These are phyloP conservation scores for Erodium trifolium DNA, from an alignment of 441 rosid species.

Conservation along the genomic window DNA sequence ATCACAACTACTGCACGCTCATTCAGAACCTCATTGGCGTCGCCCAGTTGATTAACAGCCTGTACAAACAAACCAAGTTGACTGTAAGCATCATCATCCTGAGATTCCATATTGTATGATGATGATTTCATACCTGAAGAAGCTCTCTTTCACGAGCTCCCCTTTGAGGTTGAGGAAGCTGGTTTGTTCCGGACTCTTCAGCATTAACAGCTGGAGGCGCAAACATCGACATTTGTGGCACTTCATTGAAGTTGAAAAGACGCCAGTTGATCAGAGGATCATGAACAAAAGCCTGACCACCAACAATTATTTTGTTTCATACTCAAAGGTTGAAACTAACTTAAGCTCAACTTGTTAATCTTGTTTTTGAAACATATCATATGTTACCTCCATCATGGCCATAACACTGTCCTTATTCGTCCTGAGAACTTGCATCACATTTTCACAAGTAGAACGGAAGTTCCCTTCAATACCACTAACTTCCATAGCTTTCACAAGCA, in stretches of 20 bases:
- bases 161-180: slow-evolving; percentile 87
- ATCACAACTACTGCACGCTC: slow-evolving; percentile 93
- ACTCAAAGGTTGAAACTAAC: not conserved
- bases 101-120: not conserved
- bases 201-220: slow-evolving; percentile 53
- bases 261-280: slow-evolving; percentile 99
- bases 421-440: slow-evolving; percentile 99
- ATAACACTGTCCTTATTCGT: slow-evolving; percentile 87
- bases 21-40: slow-evolving; percentile 93
- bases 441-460: slow-evolving; percentile 96
- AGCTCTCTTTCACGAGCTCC: slow-evolving; percentile 95
- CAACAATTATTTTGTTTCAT: slow-evolving; percentile 10
- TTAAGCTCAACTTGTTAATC: not conserved
- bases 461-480: slow-evolving; percentile 98
- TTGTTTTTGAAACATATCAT: not conserved
- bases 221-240: slow-evolving; percentile 77
- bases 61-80: slow-evolving; percentile 18
- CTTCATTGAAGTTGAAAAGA: slow-evolving; percentile 95
- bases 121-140: slow-evolving; percentile 56
- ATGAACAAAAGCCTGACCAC: slow-evolving; percentile 85
- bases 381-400: slow-evolving; percentile 99
- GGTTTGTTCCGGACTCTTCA: slow-evolving; percentile 58
- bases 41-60: slow-evolving; percentile 98
- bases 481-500: slow-evolving; percentile 99
- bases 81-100: not conserved